phyloP scores from a whole-genome alignment of 495 filamentous ascomycete genomes.

The Thermochaetoides thermophila region DNA sequence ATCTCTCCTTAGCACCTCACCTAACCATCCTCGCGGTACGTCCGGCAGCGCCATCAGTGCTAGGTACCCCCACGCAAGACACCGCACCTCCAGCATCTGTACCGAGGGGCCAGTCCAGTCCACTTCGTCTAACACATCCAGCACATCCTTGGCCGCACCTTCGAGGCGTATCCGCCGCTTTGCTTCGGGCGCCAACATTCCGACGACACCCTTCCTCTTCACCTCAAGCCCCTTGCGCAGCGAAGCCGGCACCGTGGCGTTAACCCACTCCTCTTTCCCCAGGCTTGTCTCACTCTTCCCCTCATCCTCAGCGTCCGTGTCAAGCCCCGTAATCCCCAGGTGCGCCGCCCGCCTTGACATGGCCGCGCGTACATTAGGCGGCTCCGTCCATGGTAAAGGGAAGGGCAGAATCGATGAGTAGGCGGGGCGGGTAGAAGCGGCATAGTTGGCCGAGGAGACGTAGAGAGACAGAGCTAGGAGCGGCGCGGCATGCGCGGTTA shows the following conservation, averaged over 20 bases:
- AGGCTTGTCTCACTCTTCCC: slow-evolving; percentile 15
- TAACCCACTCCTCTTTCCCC: slow-evolving; percentile 18
- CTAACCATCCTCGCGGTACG: slow-evolving; percentile 56
- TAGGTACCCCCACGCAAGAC: slow-evolving; percentile 63
- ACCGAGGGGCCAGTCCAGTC: slow-evolving; percentile 35
- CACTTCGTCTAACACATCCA: slow-evolving; percentile 51
- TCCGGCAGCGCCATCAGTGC: slow-evolving; percentile 55
- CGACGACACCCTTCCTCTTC: slow-evolving; percentile 7
- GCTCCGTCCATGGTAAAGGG: slow-evolving; percentile 69
- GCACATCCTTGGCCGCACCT: slow-evolving; percentile 49
- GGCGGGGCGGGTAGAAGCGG: slow-evolving; percentile 52
- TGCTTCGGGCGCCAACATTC: slow-evolving; percentile 30
- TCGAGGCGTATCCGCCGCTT: slow-evolving; percentile 52
- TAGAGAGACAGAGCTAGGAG: slow-evolving; percentile 75
- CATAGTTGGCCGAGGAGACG: slow-evolving; percentile 76
- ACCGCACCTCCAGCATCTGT: slow-evolving; percentile 59
- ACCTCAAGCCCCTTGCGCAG: slow-evolving; percentile 9
- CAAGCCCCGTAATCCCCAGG: slow-evolving; percentile 43
- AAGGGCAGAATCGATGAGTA: slow-evolving; percentile 65
- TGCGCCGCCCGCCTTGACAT: slow-evolving; percentile 58
- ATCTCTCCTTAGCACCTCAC: slow-evolving; percentile 35
- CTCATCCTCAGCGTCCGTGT: slow-evolving; percentile 28
- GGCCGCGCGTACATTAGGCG: slow-evolving; percentile 46
- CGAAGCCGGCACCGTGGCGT: slow-evolving; percentile 15
- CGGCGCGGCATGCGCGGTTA: slow-evolving; percentile 46